Evolutionary conservation across 768 basidiomycete genomes (phyloP).

Genomic region (Termitomyces sp.): DNA sequence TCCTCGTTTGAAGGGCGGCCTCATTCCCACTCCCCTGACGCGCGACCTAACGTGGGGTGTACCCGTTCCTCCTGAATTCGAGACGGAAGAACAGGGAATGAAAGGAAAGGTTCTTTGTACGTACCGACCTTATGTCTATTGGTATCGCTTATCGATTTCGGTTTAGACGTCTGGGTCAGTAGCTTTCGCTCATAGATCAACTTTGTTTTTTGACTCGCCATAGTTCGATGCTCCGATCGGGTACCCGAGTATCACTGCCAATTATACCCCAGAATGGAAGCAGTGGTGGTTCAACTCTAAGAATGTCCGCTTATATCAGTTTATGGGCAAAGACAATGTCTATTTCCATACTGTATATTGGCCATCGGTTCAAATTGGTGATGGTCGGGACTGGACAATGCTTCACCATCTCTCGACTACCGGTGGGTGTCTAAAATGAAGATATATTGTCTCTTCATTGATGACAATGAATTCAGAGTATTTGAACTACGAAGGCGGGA

Average conservation of each 20-base stretch:
- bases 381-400: slow-evolving; percentile 89
- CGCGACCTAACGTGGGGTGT: slow-evolving; percentile 97
- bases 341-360: slow-evolving; percentile 98
- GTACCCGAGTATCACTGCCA: slow-evolving; percentile 95
- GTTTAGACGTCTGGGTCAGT: slow-evolving; percentile 88
- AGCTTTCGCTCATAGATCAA: not conserved
- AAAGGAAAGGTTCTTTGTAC: slow-evolving; percentile 91
- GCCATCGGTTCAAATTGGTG: slow-evolving; percentile 85
- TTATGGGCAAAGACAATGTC: slow-evolving; percentile 99
- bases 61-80: slow-evolving; percentile 60
- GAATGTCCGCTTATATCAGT: slow-evolving; percentile 90
- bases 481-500: slow-evolving; percentile 96
- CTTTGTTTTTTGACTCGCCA: slow-evolving; percentile 11
- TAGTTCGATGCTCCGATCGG: slow-evolving; percentile 98
- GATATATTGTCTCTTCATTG: not conserved
- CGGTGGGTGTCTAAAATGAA: slow-evolving; percentile 43
- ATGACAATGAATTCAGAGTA: slow-evolving; percentile 49
- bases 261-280: slow-evolving; percentile 92
- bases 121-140: slow-evolving; percentile 25
- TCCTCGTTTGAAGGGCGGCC: slow-evolving; percentile 77
- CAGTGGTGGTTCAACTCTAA: slow-evolving; percentile 95
- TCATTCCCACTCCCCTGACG: slow-evolving; percentile 88
- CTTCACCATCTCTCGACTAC: slow-evolving; percentile 94
- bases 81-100: slow-evolving; percentile 78
- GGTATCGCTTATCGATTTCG: slow-evolving; percentile 1